Conservation (phyloP, 768 basidiomycete genomes). For the Zangia roseola region DNA sequence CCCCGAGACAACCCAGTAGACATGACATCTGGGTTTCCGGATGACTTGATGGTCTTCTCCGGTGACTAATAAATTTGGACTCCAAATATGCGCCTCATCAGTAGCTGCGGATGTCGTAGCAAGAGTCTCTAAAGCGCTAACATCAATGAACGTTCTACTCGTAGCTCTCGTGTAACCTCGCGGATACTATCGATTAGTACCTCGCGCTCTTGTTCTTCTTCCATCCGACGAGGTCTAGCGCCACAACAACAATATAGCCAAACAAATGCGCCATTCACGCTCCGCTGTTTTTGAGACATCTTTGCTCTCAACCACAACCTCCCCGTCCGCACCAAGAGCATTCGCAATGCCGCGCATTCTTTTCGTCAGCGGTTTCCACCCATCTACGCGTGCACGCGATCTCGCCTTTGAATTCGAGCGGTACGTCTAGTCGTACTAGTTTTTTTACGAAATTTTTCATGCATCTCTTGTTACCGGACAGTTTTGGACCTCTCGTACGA, state of each 20-base stretch:
- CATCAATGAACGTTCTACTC: too few relatives aligned
- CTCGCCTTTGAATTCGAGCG: conserved; percentile 87
- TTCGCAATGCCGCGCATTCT: conserved; percentile 72
- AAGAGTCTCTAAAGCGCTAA: too few relatives aligned
- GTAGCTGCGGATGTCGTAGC: too few relatives aligned
- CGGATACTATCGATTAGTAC: too few relatives aligned
- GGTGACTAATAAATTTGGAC: too few relatives aligned
- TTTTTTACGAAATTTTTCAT: conserved; percentile 7
- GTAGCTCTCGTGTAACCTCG: too few relatives aligned
- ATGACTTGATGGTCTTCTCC: too few relatives aligned
- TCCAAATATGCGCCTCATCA: too few relatives aligned
- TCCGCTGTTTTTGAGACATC: conserved; percentile 27
- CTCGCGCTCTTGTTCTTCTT: too few relatives aligned
- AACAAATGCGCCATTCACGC: conserved; percentile 28
- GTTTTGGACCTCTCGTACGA: conserved; percentile 79
- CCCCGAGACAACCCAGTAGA: too few relatives aligned
- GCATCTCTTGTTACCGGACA: conserved; percentile 28
- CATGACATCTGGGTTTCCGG: too few relatives aligned
- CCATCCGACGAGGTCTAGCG: conserved; percentile 13
- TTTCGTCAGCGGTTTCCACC: conserved; percentile 85
- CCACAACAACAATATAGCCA: conserved; percentile 39
- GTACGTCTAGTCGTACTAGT: conserved; percentile 37
- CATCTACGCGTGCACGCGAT: conserved; percentile 78
- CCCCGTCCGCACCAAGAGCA: conserved; percentile 6
- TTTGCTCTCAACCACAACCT: conserved; percentile 25